These are phyloP conservation scores for Hypoxylon perforatum DNA, from an alignment of 495 filamentous ascomycete genomes.

Conservation along the genomic window DNA sequence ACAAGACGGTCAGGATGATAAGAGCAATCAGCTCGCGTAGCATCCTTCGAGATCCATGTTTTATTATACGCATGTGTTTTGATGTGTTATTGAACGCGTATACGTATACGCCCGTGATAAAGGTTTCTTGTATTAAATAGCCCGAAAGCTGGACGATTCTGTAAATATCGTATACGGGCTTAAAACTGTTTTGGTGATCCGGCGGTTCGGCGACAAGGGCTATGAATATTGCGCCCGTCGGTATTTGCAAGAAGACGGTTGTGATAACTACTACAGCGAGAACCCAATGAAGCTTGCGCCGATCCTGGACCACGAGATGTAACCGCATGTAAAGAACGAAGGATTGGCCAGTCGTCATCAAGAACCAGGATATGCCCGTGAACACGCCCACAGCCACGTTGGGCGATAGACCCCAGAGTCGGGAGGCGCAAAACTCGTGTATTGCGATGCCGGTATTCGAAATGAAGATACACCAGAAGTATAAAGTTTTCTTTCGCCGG, in stretches of 20 bases:
- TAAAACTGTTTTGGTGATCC: constrained; percentile 45
- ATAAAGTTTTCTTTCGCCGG: constrained; percentile 45
- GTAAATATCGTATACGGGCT: constrained; percentile 62
- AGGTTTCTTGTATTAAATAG: constrained; percentile 67
- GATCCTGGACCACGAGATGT: constrained; percentile 63
- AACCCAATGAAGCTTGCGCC: constrained; percentile 61
- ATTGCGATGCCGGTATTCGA: constrained; percentile 63
- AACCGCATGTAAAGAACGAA: constrained; percentile 74
- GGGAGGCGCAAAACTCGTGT: constrained; percentile 66
- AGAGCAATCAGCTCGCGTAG: constrained; percentile 60
- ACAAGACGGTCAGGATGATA: constrained; percentile 59
- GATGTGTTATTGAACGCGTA: constrained; percentile 64
- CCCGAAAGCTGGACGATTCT: constrained; percentile 67
- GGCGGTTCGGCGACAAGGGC: constrained; percentile 62
- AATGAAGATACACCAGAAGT: constrained; percentile 57
- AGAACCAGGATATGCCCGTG: constrained; percentile 65
- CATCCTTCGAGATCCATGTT: constrained; percentile 4
- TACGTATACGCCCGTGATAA: constrained; percentile 69
- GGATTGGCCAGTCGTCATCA: constrained; percentile 74
- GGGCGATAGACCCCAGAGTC: constrained; percentile 54
- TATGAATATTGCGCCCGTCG: constrained; percentile 57
- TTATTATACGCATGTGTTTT: constrained; percentile 48
- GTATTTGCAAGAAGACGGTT: constrained; percentile 65
- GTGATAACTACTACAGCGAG: constrained; percentile 68
- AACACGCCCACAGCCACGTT: constrained; percentile 51